Evolutionary conservation across 2,329 filamentous ascomycete species (phyloP), one percentile per base, ranked within the genome.

Genomic region (Fusarium mangiferae): DNA sequence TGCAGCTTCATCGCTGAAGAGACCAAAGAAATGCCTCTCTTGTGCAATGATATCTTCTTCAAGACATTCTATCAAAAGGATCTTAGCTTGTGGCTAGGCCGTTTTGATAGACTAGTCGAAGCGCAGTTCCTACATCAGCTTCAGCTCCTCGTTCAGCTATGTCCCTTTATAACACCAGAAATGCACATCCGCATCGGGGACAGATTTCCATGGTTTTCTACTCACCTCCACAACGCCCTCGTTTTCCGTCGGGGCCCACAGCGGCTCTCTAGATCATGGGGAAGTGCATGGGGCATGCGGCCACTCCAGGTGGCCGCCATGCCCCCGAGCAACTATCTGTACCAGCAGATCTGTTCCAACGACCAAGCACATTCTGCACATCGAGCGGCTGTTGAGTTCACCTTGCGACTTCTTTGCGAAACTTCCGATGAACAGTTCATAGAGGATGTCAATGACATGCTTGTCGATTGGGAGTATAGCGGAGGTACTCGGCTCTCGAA

Each of bases 391-490:
- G 22, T 48, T 4, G 14, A 48, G 45, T 48, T 28, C 13, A 48
- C 45, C 20, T 10, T 48, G 1, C 20, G 45, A 7, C 26, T 48
- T 22, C 45, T 48, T 22, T 48, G 45, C 9, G 45, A 48, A 30
- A 5, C 4, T 5, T 48, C 45, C 6, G 45, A 10, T 12, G 26
- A 15, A 22, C 26, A 28, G 1, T 48, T 48, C 3, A 11, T 12
- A 48, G 20, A 6, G 0, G 28, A 0, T 15, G 9, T 28, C 13
- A 12, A 48, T 5, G 13, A 22, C 4, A 3, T 0, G 0, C 45
- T 48, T 28, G 18, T 22, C 9, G 9, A 3, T 22, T 22, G 45
- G 45, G 45, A 28, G 45, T 17, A 48, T 6, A 22, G 26, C 14
- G 45, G 45, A 2, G 26, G 45, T 48, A 20, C 45, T 10, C 45